Percentiles rank a stretch among this genome's conserved stretches.
These are phyloP conservation scores for Xylariales sp. DNA, from an alignment of 2,329 filamentous ascomycete genomes.

Conservation along the genomic window DNA sequence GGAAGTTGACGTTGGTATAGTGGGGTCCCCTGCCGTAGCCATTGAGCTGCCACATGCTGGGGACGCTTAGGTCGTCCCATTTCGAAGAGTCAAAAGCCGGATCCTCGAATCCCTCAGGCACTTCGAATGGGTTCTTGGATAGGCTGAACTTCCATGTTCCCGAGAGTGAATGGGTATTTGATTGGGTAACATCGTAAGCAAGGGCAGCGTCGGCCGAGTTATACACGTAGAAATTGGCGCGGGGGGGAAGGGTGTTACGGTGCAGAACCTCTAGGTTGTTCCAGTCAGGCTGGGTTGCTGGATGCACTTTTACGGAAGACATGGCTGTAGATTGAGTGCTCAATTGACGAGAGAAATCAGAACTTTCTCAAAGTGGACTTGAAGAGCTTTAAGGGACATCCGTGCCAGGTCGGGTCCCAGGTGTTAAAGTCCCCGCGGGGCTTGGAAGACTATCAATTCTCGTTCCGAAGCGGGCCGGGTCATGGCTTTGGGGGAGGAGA, in stretches of 20 bases:
- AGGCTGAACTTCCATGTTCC: constrained; percentile 44
- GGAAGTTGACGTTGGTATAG: constrained; percentile 67
- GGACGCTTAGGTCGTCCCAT: constrained; percentile 56
- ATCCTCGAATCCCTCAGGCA: constrained; percentile 26
- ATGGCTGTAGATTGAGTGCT: constrained; percentile 12
- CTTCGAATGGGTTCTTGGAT: constrained; percentile 32
- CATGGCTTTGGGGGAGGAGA: too few species aligned
- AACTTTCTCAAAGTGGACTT: too few species aligned
- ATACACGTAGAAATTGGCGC: constrained; percentile 53
- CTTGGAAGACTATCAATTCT: background rate
- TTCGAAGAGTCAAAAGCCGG: constrained; percentile 18
- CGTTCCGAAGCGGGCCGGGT: constrained; percentile 9
- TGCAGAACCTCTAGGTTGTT: constrained; percentile 55
- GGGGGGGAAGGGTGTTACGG: constrained; percentile 49
- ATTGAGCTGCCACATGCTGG: constrained; percentile 68
- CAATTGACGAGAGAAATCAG: too few species aligned
- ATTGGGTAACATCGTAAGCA: constrained; percentile 28
- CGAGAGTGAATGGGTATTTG: constrained; percentile 36
- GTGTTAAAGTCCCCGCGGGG: background rate
- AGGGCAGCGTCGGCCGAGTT: constrained; percentile 42
- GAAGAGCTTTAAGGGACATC: background rate
- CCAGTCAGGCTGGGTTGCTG: constrained; percentile 45
- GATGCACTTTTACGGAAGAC: constrained; percentile 12
- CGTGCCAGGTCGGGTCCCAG: too few species aligned
- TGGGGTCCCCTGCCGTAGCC: constrained; percentile 61